A percentile compares a stretch with the other conserved stretches of the same genome.
These are phyloP conservation scores for Hanseniaspora sp. DNA, from an alignment of 1,139 yeast genomes.

Conservation along the genomic window DNA sequence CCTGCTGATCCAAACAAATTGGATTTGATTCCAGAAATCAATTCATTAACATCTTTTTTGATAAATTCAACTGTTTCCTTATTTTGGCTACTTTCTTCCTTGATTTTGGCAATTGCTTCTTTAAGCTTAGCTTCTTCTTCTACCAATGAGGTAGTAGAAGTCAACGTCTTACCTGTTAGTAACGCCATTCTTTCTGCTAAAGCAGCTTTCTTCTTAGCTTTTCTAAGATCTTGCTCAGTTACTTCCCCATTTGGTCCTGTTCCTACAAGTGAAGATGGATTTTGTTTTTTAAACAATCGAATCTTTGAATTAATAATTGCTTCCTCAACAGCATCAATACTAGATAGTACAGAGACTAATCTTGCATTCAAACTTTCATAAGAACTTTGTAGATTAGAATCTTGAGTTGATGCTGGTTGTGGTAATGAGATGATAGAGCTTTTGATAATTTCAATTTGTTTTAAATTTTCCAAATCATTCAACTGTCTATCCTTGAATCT, in stretches of 20 bases:
- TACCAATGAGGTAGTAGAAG: conserved; percentile 40
- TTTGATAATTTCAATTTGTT: conserved; percentile 56
- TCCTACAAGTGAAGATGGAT: conserved; percentile 62
- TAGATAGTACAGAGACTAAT: conserved; percentile 57
- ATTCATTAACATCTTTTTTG: conserved; percentile 57
- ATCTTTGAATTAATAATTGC: conserved; percentile 59
- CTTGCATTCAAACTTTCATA: conserved; percentile 45
- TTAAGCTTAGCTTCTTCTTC: conserved; percentile 47
- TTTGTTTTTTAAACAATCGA: conserved; percentile 50
- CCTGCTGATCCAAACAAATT: conserved; percentile 31
- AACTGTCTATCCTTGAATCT: conserved; percentile 15
- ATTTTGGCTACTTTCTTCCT: conserved; percentile 45
- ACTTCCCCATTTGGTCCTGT: conserved; percentile 78
- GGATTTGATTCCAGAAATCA: conserved; percentile 54
- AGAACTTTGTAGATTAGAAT: conserved; percentile 25
- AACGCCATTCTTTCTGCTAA: conserved; percentile 83
- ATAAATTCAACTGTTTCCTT: conserved; percentile 58
- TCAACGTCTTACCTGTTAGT: conserved; percentile 61
- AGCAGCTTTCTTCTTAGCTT: conserved; percentile 66
- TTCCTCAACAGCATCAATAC: conserved; percentile 51
- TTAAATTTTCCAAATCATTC: conserved; percentile 24
- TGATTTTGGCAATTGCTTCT: conserved; percentile 45
- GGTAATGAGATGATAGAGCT: conserved; percentile 39
- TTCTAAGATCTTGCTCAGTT: conserved; percentile 69
- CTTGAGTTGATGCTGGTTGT: conserved; percentile 27